Percentiles rank a stretch among this genome's conserved stretches.
Evolutionary conservation across 495 filamentous ascomycete species (phyloP).

Genomic region (Penicillium cinerascens): DNA sequence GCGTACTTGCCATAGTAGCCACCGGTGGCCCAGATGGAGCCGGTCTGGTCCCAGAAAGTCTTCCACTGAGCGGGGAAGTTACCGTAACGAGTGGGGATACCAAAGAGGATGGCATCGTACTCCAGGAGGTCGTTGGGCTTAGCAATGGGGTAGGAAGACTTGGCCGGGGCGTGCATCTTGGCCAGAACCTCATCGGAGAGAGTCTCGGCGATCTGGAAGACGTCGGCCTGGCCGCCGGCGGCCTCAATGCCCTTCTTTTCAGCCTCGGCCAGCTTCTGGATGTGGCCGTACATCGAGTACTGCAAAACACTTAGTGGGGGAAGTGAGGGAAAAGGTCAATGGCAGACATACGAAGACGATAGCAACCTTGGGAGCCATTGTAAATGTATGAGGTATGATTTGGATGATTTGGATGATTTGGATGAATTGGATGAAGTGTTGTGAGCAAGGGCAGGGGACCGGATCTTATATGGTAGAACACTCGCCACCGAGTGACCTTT

Average conservation of each 20-base stretch:
- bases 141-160: constrained; percentile 64
- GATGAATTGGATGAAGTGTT: constrained; percentile 1
- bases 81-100: constrained; percentile 96
- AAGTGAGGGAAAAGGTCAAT: background rate
- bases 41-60: constrained; percentile 81
- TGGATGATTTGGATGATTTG: background rate
- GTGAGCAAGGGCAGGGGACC: constrained; percentile 2
- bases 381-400: constrained; percentile 25
- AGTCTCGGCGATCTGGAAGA: constrained; percentile 88
- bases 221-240: constrained; percentile 72
- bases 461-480: constrained; percentile 7
- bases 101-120: constrained; percentile 91
- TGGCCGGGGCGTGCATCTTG: constrained; percentile 87
- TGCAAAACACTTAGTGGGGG: constrained; percentile 26
- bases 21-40: constrained; percentile 66
- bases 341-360: constrained; percentile 73
- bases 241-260: constrained; percentile 88
- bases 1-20: constrained; percentile 87
- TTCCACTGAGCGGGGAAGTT: constrained; percentile 99
- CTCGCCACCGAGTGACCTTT: constrained; percentile 1
- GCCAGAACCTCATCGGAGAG: constrained; percentile 74
- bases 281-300: constrained; percentile 98
- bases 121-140: constrained; percentile 63
- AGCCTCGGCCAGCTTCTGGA: constrained; percentile 77
- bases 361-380: constrained; percentile 89